These are phyloP conservation scores for Isatis tinctoria DNA, from an alignment of 345 rosid genomes.

Conservation along the genomic window DNA sequence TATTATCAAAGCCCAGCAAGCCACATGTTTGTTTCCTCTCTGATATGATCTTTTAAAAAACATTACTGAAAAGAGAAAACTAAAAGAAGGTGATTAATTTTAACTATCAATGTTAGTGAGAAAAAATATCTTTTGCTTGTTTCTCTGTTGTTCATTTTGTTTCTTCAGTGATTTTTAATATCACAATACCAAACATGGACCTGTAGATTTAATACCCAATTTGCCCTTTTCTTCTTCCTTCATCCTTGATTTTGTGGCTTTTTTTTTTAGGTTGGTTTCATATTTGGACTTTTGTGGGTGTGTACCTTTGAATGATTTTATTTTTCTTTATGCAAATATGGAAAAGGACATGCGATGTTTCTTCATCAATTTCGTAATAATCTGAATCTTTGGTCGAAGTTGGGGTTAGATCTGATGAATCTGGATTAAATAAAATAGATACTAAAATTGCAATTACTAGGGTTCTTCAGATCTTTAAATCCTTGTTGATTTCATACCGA, in stretches of 20 bases:
- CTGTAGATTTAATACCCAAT: constrained; percentile 34
- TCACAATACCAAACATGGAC: constrained; percentile 15
- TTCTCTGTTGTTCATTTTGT: background rate
- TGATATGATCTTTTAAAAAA: constrained; percentile 1
- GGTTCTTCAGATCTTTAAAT: constrained; percentile 21
- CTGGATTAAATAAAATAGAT: background rate
- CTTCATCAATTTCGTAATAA: constrained; percentile 11
- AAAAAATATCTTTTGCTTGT: background rate
- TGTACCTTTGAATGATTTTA: constrained; percentile 17
- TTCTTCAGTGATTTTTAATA: background rate
- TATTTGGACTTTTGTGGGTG: constrained; percentile 36
- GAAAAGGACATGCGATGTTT: constrained; percentile 27
- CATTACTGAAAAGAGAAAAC: background rate
- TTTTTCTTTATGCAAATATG: constrained; percentile 5
- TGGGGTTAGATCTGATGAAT: constrained; percentile 46
- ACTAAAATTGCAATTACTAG: background rate
- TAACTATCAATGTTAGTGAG: background rate
- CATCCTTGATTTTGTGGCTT: constrained; percentile 15
- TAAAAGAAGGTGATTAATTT: constrained; percentile 1
- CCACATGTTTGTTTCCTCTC: constrained; percentile 18
- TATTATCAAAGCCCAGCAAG: constrained; percentile 12
- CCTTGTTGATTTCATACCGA: background rate
- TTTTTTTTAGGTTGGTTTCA: constrained; percentile 32
- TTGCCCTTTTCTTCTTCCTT: constrained; percentile 41
- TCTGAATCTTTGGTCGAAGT: constrained; percentile 30